Evolutionary conservation across 2,329 filamentous ascomycete genomes (phyloP).

Genomic region (Pseudogymnoascus sp.): DNA sequence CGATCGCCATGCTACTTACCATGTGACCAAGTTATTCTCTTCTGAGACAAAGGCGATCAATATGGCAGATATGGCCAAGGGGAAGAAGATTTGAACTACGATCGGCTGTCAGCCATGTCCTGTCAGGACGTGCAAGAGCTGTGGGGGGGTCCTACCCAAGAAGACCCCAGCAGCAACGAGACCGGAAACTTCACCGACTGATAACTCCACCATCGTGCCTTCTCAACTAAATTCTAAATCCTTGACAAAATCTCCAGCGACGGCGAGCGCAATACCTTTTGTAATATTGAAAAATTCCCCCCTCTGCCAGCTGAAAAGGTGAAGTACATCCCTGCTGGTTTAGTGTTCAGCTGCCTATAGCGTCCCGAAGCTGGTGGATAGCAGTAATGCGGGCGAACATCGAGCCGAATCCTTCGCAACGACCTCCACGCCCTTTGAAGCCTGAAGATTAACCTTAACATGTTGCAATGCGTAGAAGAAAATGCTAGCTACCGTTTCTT

Average conservation of each 20-base stretch:
- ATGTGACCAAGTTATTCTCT: constrained; percentile 32
- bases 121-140: not conserved
- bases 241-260: not conserved
- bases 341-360: not conserved
- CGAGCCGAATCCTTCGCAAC: not conserved
- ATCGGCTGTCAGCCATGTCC: constrained; percentile 5
- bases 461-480: no score
- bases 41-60: constrained; percentile 32
- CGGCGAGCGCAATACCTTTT: not conserved
- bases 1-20: constrained; percentile 27
- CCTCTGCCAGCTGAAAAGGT: not conserved
- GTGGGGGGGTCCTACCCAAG: constrained; percentile 21
- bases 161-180: constrained; percentile 34
- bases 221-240: not conserved
- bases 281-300: not conserved
- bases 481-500: no score
- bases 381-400: not conserved
- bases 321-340: not conserved
- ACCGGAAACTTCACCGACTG: constrained; percentile 34
- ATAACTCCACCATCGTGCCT: constrained; percentile 19
- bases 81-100: constrained; percentile 33
- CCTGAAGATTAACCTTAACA: no score
- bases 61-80: constrained; percentile 31
- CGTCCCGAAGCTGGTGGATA: not conserved
- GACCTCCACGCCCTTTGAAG: not conserved